phyloP scores from a whole-genome alignment of 345 rosid species.

The Raphanus sativus region DNA sequence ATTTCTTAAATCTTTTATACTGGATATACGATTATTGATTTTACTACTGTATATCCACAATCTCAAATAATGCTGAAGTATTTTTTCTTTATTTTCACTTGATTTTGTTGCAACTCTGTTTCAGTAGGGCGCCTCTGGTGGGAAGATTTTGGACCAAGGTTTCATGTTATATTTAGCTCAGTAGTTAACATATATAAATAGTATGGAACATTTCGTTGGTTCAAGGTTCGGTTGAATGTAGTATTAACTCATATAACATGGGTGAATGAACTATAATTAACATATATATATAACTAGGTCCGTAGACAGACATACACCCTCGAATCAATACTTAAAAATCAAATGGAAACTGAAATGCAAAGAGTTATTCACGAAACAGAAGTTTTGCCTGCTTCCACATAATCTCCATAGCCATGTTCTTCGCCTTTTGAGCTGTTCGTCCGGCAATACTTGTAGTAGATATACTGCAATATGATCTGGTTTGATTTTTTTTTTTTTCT shows the following conservation, averaged over 20 bases:
- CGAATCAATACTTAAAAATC: background rate
- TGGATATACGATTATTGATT: background rate
- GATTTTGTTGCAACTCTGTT: background rate
- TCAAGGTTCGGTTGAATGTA: too few species aligned
- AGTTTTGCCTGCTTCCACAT: slow-evolving; percentile 48
- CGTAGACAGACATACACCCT: background rate
- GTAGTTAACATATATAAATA: too few species aligned
- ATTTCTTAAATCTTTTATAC: background rate
- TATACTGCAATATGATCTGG: slow-evolving; percentile 86
- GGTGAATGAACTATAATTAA: background rate
- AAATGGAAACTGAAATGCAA: background rate
- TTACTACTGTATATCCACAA: background rate
- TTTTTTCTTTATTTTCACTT: background rate
- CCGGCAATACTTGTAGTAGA: slow-evolving; percentile 70
- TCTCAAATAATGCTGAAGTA: background rate
- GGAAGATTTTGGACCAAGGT: background rate
- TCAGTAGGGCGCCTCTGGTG: too few species aligned
- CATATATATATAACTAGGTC: background rate
- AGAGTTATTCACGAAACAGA: slow-evolving; percentile 26
- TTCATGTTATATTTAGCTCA: too few species aligned
- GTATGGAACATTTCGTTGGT: too few species aligned
- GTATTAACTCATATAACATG: too few species aligned
- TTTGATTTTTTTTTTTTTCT: background rate
- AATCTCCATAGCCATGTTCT: slow-evolving; percentile 36
- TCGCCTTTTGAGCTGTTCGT: background rate